A percentile compares a stretch with the other conserved stretches of the same genome.
These are phyloP conservation scores for Macadamia tetraphylla DNA, from an alignment of 164 flowering plant species.

Conservation along the genomic window DNA sequence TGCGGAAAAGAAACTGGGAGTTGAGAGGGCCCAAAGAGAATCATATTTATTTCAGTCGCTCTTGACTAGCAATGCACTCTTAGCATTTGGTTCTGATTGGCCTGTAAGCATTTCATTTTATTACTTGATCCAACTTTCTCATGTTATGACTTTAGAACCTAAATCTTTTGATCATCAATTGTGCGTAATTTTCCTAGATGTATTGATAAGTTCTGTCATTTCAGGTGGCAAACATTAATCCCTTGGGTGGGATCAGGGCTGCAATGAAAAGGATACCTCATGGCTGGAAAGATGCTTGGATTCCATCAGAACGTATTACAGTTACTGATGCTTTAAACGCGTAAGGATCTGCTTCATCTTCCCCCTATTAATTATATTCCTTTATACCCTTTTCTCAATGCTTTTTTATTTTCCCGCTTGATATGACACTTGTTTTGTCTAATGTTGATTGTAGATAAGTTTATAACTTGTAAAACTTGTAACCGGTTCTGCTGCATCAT, in stretches of 20 bases:
- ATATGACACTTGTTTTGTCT: background rate
- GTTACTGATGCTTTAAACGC: constrained; percentile 68
- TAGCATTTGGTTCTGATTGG: constrained; percentile 98
- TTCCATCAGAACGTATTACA: constrained; percentile 61
- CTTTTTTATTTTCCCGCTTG: too few relatives aligned
- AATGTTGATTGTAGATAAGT: too few relatives aligned
- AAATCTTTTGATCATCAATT: background rate
- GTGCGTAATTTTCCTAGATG: background rate
- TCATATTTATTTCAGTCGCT: constrained; percentile 77
- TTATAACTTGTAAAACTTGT: too few relatives aligned
- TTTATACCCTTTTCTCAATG: background rate
- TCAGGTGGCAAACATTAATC: constrained; percentile 83
- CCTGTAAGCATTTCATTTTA: constrained; percentile 49
- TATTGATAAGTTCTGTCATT: constrained; percentile 6
- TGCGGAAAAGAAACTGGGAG: constrained; percentile 67
- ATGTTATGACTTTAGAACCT: background rate
- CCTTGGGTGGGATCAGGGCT: constrained; percentile 54
- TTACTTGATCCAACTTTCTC: background rate
- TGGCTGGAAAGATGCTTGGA: constrained; percentile 71
- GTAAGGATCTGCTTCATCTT: constrained; percentile 39
- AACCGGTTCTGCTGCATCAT: too few relatives aligned
- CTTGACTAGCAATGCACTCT: constrained; percentile 39
- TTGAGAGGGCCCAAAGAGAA: constrained; percentile 57
- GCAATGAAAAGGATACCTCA: constrained; percentile 80
- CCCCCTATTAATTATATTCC: background rate